Evolutionary conservation across 2,329 filamentous ascomycete species (phyloP), one percentile per base, ranked within the genome.

Genomic region (Shiraia sp.): DNA sequence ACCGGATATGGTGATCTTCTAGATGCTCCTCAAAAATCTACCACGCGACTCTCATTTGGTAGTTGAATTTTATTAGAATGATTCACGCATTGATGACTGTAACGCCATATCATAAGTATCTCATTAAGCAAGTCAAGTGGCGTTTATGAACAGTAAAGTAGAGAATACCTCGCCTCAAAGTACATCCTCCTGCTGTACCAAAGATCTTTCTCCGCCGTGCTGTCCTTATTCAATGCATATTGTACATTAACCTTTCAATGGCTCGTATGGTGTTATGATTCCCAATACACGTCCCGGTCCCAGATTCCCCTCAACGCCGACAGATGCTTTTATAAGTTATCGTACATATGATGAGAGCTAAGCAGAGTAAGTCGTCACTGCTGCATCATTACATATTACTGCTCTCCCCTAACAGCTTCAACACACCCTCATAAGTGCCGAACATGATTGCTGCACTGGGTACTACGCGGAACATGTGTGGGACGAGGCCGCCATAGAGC

Each of bases 361-460:
- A 22, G 8, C 19, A 22, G 8, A 22, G 19, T 22, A 22, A 22
- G 19, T 22, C 19, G 8, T 22, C 19, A 22, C 8, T 8, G 10
- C 22, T 14, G 31, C 30, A 35, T 34, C 38, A 13, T 57, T 47
- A 65, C 51, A 62, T 51, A 39, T 71, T 70, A 42, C 72, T 71
- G 34, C 65, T 72, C 47, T 74, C 70, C 3, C 75, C 75, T 28
- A 78, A 50, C 10, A 72, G 60, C 56, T 72, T 73, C 41, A 78
- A 54, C n/a, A 77, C 72, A n/a, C 66, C 71, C 52, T 78, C 75
- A 40, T 77, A 96, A 76, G 93, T 93, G 70, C 90, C 90, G 69
- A 96, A 96, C 88, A 95, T 96, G 68, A 97, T 95, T 55, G 88
- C 90, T 6, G 92, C 90, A 56, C 88, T 93, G 1, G 92, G 92